phyloP scores from a whole-genome alignment of 768 basidiomycete genomes.

The Boletus tomentosulus region DNA sequence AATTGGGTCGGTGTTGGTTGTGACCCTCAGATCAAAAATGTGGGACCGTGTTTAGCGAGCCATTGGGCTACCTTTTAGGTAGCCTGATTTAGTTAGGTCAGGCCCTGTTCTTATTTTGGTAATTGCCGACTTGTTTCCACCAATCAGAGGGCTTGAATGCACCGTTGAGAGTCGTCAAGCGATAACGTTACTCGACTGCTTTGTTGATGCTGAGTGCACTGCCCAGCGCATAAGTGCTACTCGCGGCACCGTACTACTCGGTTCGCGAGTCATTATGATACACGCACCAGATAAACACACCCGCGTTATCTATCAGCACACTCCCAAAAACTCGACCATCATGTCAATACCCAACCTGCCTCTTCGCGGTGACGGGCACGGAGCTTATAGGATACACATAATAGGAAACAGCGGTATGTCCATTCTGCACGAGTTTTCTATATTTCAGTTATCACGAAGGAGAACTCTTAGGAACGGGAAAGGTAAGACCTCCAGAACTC shows the following conservation, averaged over 20 bases:
- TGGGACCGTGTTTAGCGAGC: too few species aligned
- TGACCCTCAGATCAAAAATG: too few species aligned
- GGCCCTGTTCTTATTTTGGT: too few species aligned
- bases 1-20: neutral
- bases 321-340: neutral
- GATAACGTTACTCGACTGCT: too few species aligned
- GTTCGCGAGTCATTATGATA: neutral
- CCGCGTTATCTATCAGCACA: neutral
- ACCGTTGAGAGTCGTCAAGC: too few species aligned
- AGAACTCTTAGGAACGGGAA: slow-evolving; percentile 33
- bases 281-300: neutral
- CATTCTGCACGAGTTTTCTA: neutral
- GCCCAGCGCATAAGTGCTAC: neutral
- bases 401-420: slow-evolving; percentile 51
- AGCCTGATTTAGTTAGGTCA: too few species aligned
- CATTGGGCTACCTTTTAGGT: too few species aligned
- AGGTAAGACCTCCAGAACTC: slow-evolving; percentile 26
- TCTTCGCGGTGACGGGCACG: slow-evolving; percentile 43
- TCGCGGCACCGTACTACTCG: slow-evolving; percentile 1
- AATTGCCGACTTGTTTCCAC: too few species aligned
- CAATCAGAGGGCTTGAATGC: too few species aligned
- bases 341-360: slow-evolving; percentile 12
- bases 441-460: neutral
- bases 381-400: slow-evolving; percentile 44
- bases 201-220: neutral